Evolutionary conservation across 83 land plant genomes (phyloP).

Genomic region (Larix sibirica): DNA sequence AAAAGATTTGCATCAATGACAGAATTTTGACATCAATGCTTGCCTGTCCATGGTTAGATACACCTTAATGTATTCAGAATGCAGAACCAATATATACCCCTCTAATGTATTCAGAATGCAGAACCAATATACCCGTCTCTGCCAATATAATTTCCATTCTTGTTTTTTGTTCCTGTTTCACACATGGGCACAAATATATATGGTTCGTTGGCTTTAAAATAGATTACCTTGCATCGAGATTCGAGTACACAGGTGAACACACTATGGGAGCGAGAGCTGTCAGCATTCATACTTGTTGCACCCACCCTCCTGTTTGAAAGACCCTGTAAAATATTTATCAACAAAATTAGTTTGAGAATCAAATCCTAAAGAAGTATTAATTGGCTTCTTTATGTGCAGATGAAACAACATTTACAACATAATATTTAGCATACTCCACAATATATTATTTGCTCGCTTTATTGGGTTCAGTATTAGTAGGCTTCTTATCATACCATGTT

Average conservation of each 20-base stretch:
- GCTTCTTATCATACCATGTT: neutral
- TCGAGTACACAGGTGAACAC: slow-evolving; percentile 87
- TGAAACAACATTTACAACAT: neutral
- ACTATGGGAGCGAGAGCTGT: slow-evolving; percentile 88
- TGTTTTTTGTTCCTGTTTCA: neutral
- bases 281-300: slow-evolving; percentile 81
- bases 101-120: neutral
- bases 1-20: neutral
- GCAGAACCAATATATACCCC: neutral
- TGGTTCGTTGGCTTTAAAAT: neutral
- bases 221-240: slow-evolving; percentile 82
- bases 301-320: slow-evolving; percentile 84
- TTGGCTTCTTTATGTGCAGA: neutral
- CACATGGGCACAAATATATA: neutral
- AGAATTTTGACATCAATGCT: neutral
- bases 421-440: neutral
- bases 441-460: neutral
- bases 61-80: neutral
- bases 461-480: neutral
- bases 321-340: slow-evolving; percentile 52
- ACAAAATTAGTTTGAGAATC: neutral
- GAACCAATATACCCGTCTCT: neutral
- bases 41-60: no score
- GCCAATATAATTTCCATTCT: neutral
- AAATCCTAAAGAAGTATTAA: neutral